phyloP scores from a whole-genome alignment of 2,329 filamentous ascomycete genomes.

The Alternaria brassicae region DNA sequence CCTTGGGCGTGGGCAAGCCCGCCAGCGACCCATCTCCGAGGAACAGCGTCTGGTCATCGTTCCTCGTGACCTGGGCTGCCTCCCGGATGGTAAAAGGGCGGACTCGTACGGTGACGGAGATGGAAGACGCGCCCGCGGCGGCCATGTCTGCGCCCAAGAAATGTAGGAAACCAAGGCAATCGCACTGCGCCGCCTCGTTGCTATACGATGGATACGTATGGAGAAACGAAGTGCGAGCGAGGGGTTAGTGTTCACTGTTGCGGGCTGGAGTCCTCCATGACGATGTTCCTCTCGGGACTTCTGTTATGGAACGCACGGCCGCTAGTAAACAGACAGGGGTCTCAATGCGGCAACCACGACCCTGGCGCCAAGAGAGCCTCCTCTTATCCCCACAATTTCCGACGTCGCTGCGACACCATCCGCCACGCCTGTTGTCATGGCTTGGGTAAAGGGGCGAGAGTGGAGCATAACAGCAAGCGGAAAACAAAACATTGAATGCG shows the following conservation, averaged over 20 bases:
- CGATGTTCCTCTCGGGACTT: constrained; percentile 26
- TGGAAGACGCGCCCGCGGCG: constrained; percentile 57
- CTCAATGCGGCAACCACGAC: constrained; percentile 29
- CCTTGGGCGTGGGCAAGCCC: constrained; percentile 81
- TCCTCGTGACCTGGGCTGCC: constrained; percentile 83
- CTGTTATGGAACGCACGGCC: constrained; percentile 32
- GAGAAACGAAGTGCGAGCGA: constrained; percentile 23
- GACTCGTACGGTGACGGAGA: constrained; percentile 65
- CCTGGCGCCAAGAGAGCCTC: constrained; percentile 21
- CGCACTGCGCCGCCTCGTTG: constrained; percentile 23
- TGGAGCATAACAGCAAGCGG: neutral
- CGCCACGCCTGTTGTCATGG: neutral
- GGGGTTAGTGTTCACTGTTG: constrained; percentile 19
- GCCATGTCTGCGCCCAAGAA: constrained; percentile 40
- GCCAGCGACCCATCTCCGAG: constrained; percentile 96
- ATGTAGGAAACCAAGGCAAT: constrained; percentile 12
- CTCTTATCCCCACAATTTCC: constrained; percentile 9
- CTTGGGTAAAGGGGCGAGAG: neutral
- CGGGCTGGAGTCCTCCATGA: constrained; percentile 31
- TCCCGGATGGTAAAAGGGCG: constrained; percentile 82
- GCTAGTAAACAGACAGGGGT: constrained; percentile 40
- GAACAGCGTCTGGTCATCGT: constrained; percentile 87
- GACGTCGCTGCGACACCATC: constrained; percentile 8
- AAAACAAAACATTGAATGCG: constrained; percentile 7
- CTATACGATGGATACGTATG: neutral